Evolutionary conservation across 257 asterid genomes (phyloP).

Genomic region (Euphrasia confusa): DNA sequence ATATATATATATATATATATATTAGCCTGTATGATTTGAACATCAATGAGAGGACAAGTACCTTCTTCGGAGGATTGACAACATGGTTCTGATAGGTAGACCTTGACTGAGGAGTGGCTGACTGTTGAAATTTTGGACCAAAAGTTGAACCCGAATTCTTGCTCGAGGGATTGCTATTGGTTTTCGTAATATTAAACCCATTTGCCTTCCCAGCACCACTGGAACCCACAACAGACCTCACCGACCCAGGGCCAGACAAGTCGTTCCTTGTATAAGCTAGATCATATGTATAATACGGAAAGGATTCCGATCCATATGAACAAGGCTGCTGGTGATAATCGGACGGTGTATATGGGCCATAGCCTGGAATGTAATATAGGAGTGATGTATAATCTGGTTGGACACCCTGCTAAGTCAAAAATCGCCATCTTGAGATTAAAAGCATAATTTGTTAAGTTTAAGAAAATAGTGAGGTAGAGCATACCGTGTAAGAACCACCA

Average conservation of each 20-base stretch:
- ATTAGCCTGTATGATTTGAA: neutral
- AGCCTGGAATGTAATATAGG: slow-evolving; percentile 52
- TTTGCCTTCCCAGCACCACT: slow-evolving; percentile 40
- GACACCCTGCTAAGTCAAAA: slow-evolving; percentile 35
- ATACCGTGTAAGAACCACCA: slow-evolving; percentile 41
- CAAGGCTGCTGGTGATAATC: slow-evolving; percentile 45
- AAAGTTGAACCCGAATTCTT: slow-evolving; percentile 30
- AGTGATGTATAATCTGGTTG: slow-evolving; percentile 42
- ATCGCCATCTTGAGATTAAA: slow-evolving; percentile 2
- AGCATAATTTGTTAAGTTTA: neutral
- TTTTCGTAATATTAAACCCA: slow-evolving; percentile 32
- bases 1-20: neutral
- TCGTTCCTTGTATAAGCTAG: slow-evolving; percentile 38
- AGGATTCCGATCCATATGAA: slow-evolving; percentile 47
- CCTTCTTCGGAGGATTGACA: slow-evolving; percentile 50
- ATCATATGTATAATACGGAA: slow-evolving; percentile 43
- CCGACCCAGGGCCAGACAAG: slow-evolving; percentile 26
- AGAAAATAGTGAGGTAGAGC: slow-evolving; percentile 18
- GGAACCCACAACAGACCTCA: slow-evolving; percentile 31
- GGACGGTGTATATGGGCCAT: slow-evolving; percentile 44
- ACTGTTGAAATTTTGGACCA: slow-evolving; percentile 36
- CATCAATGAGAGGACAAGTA: slow-evolving; percentile 15
- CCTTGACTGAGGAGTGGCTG: slow-evolving; percentile 33
- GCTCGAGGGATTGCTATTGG: slow-evolving; percentile 26
- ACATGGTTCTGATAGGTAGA: slow-evolving; percentile 39